Percentiles rank a stretch among this genome's conserved stretches.
Conservation (phyloP, 139 green algal species). For the Closterium sp. region DNA sequence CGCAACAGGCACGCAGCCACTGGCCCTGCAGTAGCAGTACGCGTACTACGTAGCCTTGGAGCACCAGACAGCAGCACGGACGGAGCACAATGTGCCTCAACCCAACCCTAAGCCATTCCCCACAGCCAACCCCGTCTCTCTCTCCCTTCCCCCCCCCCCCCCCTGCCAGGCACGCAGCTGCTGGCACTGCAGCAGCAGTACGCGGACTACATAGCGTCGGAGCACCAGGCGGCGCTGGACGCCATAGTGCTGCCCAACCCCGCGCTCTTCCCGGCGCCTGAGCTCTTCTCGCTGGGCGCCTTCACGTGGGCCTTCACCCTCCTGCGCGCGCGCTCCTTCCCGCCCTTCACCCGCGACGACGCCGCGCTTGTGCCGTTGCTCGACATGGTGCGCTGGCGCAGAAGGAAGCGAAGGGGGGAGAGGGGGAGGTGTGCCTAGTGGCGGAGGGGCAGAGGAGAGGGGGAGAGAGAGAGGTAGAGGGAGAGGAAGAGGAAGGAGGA, state of each 20-base stretch:
- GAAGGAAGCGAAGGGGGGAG: neutral
- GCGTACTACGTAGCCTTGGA: too few relatives aligned
- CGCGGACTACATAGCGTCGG: neutral
- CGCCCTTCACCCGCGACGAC: constrained; percentile 64
- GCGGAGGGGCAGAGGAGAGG: neutral
- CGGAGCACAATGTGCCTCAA: too few relatives aligned
- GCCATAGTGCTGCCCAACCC: neutral
- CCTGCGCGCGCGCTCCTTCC: constrained; percentile 67
- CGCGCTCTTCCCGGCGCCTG: neutral
- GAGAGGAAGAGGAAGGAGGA: too few relatives aligned
- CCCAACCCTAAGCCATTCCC: neutral
- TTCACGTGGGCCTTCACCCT: constrained; percentile 80
- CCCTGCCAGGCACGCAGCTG: constrained; percentile 26
- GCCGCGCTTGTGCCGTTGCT: constrained; percentile 77
- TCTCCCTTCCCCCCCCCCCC: neutral
- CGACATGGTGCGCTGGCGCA: constrained; percentile 69
- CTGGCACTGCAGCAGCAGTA: constrained; percentile 12
- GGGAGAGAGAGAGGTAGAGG: too few relatives aligned
- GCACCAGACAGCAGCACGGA: too few relatives aligned
- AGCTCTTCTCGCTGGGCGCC: constrained; percentile 59
- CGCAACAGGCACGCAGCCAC: too few relatives aligned
- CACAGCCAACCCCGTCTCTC: neutral
- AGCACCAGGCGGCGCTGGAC: neutral
- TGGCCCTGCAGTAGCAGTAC: neutral
- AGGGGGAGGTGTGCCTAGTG: neutral